Percentiles rank a stretch among this genome's conserved stretches.
Evolutionary conservation across 2,329 filamentous ascomycete genomes (phyloP).

Genomic region (Xylariomycetidae sp.): DNA sequence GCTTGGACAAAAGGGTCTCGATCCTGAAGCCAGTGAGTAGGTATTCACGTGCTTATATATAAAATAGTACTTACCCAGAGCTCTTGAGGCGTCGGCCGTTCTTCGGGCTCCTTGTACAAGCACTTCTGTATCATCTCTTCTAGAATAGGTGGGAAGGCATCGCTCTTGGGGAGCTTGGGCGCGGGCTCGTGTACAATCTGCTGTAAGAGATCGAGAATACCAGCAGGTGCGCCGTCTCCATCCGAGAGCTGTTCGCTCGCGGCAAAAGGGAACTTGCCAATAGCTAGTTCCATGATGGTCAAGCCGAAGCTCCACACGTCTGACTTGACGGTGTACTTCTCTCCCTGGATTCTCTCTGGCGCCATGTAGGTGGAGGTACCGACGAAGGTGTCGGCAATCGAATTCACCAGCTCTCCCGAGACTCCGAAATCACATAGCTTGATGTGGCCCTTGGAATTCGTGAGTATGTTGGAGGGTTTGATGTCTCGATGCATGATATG

Average conservation of each 20-base stretch:
- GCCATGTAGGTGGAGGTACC: slow-evolving; percentile 99
- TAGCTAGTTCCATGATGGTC: slow-evolving; percentile 93
- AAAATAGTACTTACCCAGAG: slow-evolving; percentile 81
- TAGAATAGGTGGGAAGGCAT: slow-evolving; percentile 90
- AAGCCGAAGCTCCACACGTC: slow-evolving; percentile 98
- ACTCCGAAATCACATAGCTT: slow-evolving; percentile 99
- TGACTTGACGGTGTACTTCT: slow-evolving; percentile 95
- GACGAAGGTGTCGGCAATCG: slow-evolving; percentile 96
- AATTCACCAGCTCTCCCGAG: slow-evolving; percentile 96
- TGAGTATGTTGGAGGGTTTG: slow-evolving; percentile 95
- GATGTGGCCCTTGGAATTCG: slow-evolving; percentile 91
- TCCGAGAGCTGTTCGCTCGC: slow-evolving; percentile 67
- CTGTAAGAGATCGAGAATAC: slow-evolving; percentile 91
- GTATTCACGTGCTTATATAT: too few relatives aligned
- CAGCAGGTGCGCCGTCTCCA: slow-evolving; percentile 77
- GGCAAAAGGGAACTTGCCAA: slow-evolving; percentile 94
- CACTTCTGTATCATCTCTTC: slow-evolving; percentile 98
- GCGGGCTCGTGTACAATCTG: slow-evolving; percentile 97
- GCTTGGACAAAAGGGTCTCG: slow-evolving; percentile 92
- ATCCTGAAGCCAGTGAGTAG: too few relatives aligned
- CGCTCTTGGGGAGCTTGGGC: slow-evolving; percentile 89
- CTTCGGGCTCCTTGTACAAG: slow-evolving; percentile 81
- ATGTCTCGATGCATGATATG: slow-evolving; percentile 99
- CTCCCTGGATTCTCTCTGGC: slow-evolving; percentile 93
- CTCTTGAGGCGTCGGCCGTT: slow-evolving; percentile 87